These are phyloP conservation scores for Stephanodiscus minutulus DNA, from an alignment of 108 stramenopile genomes.

Conservation along the genomic window DNA sequence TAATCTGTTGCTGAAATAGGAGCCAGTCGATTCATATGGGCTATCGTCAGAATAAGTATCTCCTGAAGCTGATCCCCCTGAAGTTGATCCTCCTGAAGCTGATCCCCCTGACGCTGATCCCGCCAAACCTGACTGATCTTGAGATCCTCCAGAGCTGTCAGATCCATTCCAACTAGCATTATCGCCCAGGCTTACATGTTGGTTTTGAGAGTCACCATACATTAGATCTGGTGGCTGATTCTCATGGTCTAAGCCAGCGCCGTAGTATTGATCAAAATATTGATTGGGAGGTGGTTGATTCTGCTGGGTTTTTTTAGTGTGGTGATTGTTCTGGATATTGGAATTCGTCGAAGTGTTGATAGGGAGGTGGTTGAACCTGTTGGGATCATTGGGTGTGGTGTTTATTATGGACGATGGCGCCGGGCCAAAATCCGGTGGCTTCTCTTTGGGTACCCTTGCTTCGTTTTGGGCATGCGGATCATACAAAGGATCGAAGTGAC, in stretches of 20 bases:
- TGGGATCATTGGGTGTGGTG: background rate
- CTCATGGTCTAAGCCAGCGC: conserved; percentile 39
- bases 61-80: background rate
- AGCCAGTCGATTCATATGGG: background rate
- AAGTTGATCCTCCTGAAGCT: conserved; percentile 11
- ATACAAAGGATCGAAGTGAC: conserved; percentile 43
- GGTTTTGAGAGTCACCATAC: conserved; percentile 50
- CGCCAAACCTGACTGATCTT: conserved; percentile 13
- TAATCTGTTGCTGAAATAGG: background rate
- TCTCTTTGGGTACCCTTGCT: conserved; percentile 37
- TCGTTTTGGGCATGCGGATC: conserved; percentile 51
- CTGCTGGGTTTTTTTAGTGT: conserved; percentile 14
- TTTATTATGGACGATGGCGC: background rate
- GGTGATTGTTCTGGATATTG: conserved; percentile 11
- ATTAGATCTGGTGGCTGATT: conserved; percentile 46
- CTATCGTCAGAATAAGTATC: background rate
- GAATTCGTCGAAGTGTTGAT: background rate
- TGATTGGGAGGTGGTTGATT: conserved; percentile 31
- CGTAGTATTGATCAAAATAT: conserved; percentile 48
- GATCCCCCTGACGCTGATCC: conserved; percentile 27
- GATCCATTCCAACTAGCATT: conserved; percentile 6
- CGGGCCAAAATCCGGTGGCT: conserved; percentile 9
- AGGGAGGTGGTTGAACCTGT: background rate
- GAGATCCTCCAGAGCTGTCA: conserved; percentile 9
- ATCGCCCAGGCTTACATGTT: conserved; percentile 5